phyloP scores from a whole-genome alignment of 345 rosid species.

The Corchorus capsularis region DNA sequence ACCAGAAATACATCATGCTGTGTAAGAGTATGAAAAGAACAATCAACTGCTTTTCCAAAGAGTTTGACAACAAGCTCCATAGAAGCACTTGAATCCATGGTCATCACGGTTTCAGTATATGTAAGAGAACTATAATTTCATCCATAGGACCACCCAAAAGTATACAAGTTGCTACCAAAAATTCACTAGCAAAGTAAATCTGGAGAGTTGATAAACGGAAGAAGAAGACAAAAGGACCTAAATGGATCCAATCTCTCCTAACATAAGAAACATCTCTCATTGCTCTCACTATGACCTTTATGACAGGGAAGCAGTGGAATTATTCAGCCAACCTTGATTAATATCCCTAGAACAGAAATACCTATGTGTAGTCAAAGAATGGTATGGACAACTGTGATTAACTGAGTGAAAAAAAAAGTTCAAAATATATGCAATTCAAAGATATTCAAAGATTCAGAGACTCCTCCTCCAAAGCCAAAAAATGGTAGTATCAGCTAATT shows the following conservation, averaged over 20 bases:
- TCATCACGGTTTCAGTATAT: background rate
- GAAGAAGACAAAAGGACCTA: background rate
- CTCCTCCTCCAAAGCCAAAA: background rate
- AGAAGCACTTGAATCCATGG: background rate
- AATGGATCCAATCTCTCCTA: background rate
- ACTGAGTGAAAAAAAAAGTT: background rate
- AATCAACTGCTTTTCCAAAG: slow-evolving; percentile 24
- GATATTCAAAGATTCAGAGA: background rate
- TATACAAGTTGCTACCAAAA: background rate
- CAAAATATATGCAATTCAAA: background rate
- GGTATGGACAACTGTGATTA: background rate
- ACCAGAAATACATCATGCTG: slow-evolving; percentile 34
- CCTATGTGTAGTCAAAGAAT: background rate
- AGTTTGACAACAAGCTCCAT: slow-evolving; percentile 4
- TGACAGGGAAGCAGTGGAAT: background rate
- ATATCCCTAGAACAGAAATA: background rate
- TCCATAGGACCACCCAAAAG: background rate
- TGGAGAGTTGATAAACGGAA: background rate
- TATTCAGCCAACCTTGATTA: background rate
- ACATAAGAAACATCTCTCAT: slow-evolving; percentile 3
- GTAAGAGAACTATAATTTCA: background rate
- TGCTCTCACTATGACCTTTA: background rate
- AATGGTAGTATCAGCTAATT: background rate
- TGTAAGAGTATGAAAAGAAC: slow-evolving; percentile 9
- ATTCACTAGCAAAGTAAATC: background rate